Conservation (phyloP, 2,329 filamentous ascomycete species). For the Aspergillus alliaceus region DNA sequence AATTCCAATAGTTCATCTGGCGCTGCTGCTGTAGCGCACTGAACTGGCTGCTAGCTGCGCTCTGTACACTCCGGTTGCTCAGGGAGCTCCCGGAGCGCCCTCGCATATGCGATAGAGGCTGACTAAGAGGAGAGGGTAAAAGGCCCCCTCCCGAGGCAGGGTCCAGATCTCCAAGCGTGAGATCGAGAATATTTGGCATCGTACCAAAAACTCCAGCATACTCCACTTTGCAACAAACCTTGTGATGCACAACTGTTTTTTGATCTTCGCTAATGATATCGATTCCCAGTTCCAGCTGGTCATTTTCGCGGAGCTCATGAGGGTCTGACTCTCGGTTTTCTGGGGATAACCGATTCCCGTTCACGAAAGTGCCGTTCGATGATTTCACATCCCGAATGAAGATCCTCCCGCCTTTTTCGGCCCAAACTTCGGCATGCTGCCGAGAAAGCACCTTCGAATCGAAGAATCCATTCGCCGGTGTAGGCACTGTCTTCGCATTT, state of each 20-base stretch:
- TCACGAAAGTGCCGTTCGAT: slow-evolving; percentile 98
- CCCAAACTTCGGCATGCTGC: slow-evolving; percentile 95
- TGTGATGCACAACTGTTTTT: slow-evolving; percentile 97
- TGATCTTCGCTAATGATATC: slow-evolving; percentile 99
- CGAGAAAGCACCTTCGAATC: slow-evolving; percentile 96
- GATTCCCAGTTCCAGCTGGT: slow-evolving; percentile 92
- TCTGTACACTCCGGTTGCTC: slow-evolving; percentile 59
- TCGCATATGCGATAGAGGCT: slow-evolving; percentile 64
- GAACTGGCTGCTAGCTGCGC: slow-evolving; percentile 55
- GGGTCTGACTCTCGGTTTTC: slow-evolving; percentile 97
- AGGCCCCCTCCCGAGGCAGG: slow-evolving; percentile 70
- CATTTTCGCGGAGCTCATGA: slow-evolving; percentile 85
- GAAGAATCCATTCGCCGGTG: slow-evolving; percentile 89
- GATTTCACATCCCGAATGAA: slow-evolving; percentile 98
- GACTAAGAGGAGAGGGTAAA: slow-evolving; percentile 67
- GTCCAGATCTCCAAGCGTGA: slow-evolving; percentile 91
- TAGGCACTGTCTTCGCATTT: slow-evolving; percentile 93
- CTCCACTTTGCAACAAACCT: slow-evolving; percentile 94
- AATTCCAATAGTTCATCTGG: slow-evolving; percentile 78
- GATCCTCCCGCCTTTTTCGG: slow-evolving; percentile 79
- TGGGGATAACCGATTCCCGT: slow-evolving; percentile 81
- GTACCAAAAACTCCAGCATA: slow-evolving; percentile 78
- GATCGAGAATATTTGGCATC: slow-evolving; percentile 75
- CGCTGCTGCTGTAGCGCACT: slow-evolving; percentile 68
- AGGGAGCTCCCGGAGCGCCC: slow-evolving; percentile 69